Percentiles rank a stretch among this genome's conserved stretches.
phyloP scores from a whole-genome alignment of 305 asterid species.

The Solanum hybrid region DNA sequence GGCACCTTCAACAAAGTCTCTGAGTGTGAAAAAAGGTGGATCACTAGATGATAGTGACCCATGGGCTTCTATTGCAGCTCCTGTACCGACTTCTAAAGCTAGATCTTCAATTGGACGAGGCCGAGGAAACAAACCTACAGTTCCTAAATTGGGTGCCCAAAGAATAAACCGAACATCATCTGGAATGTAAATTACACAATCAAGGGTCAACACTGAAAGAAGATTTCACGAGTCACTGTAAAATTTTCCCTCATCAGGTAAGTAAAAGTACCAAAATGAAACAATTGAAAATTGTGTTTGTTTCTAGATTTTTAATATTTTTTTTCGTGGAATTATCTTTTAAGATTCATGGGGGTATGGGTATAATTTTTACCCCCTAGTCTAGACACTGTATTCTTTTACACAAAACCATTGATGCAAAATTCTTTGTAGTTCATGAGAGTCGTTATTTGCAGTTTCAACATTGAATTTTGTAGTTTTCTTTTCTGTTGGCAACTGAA shows the following conservation, averaged over 20 bases:
- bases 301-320: background rate
- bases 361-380: background rate
- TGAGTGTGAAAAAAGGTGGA: slow-evolving; percentile 3
- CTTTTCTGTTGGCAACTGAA: background rate
- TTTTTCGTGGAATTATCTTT: background rate
- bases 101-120: slow-evolving; percentile 54
- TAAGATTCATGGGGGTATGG: background rate
- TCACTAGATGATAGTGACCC: slow-evolving; percentile 39
- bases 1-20: background rate
- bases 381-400: background rate
- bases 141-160: slow-evolving; percentile 78
- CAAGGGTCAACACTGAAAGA: slow-evolving; percentile 10
- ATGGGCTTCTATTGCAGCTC: slow-evolving; percentile 48
- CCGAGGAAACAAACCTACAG: slow-evolving; percentile 51
- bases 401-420: background rate
- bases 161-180: slow-evolving; percentile 82
- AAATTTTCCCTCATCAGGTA: slow-evolving; percentile 20
- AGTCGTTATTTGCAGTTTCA: background rate
- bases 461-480: background rate
- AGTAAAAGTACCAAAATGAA: background rate
- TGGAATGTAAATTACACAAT: slow-evolving; percentile 32
- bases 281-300: background rate
- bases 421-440: background rate
- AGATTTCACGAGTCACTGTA: slow-evolving; percentile 15
- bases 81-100: slow-evolving; percentile 34